Conservation (phyloP, 163 green algal species). For the Scenedesmus sp. region DNA sequence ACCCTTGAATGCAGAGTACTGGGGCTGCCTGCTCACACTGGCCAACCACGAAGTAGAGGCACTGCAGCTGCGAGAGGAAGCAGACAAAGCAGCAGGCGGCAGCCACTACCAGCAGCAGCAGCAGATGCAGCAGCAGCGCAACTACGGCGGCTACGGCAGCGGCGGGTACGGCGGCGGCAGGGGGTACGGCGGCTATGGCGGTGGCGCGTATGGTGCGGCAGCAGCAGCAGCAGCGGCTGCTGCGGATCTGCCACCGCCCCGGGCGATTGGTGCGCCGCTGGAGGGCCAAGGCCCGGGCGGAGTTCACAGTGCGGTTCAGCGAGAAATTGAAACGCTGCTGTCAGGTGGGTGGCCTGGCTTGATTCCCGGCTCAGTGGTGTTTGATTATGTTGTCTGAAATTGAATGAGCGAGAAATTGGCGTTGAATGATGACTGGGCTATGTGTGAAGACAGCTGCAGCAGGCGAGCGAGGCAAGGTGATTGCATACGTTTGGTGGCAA, state of each 20-base stretch:
- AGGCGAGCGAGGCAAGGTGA: neutral
- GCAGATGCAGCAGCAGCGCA: slow-evolving; percentile 4
- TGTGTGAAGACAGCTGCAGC: neutral
- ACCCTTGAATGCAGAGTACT: slow-evolving; percentile 74
- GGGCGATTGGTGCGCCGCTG: neutral
- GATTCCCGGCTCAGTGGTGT: neutral
- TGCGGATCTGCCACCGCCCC: neutral
- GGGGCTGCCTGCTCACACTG: slow-evolving; percentile 72
- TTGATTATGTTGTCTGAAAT: neutral
- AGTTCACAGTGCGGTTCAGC: slow-evolving; percentile 73
- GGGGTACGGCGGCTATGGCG: neutral
- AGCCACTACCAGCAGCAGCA: neutral
- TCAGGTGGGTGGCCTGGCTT: slow-evolving; percentile 56
- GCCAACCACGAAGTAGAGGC: slow-evolving; percentile 70
- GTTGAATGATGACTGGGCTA: neutral
- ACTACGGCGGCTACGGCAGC: slow-evolving; percentile 16
- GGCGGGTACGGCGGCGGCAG: slow-evolving; percentile 8
- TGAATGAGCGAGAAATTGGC: neutral
- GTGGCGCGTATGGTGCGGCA: neutral
- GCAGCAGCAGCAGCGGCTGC: slow-evolving; percentile 31
- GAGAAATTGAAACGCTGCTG: slow-evolving; percentile 81
- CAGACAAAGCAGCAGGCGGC: slow-evolving; percentile 42
- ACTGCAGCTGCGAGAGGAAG: slow-evolving; percentile 68
- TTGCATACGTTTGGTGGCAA: too few species aligned
- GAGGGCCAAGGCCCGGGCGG: slow-evolving; percentile 17